These are phyloP conservation scores for Fusarium nematophilum DNA, from an alignment of 2,329 filamentous ascomycete species.

Conservation along the genomic window DNA sequence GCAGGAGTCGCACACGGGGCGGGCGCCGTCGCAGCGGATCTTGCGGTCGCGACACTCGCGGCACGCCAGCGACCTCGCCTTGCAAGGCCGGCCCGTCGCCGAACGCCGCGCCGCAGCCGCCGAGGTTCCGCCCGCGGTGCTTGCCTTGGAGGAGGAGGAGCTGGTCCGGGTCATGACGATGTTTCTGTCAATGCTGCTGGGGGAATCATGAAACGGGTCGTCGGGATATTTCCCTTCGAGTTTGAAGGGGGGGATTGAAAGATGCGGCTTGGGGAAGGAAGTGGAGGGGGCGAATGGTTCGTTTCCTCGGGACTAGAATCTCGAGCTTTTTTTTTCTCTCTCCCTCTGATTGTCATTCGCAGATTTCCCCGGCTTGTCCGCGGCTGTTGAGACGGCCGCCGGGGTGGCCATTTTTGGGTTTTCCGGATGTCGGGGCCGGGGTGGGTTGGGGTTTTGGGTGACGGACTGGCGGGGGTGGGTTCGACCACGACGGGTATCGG, in stretches of 20 bases:
- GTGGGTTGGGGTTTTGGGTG: conserved; percentile 5
- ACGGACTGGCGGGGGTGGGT: not conserved
- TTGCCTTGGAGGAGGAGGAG: conserved; percentile 26
- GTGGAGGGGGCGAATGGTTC: too few relatives aligned
- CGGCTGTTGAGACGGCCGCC: conserved; percentile 33
- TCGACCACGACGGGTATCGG: conserved; percentile 28
- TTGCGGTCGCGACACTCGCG: conserved; percentile 46
- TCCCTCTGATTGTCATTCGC: conserved; percentile 4
- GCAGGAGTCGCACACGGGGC: conserved; percentile 44
- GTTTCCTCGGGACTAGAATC: not conserved
- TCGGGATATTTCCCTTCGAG: not conserved
- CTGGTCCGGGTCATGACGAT: conserved; percentile 11
- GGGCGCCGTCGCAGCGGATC: conserved; percentile 44
- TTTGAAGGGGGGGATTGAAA: not conserved
- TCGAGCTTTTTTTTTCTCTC: conserved; percentile 1
- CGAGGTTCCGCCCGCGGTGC: conserved; percentile 25
- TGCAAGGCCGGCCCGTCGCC: conserved; percentile 38
- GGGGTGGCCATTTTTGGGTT: conserved; percentile 35
- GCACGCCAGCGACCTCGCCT: conserved; percentile 43
- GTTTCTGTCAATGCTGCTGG: not conserved
- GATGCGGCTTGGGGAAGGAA: not conserved
- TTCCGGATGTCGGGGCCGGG: conserved; percentile 36
- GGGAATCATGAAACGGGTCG: not conserved
- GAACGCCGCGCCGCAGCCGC: conserved; percentile 33
- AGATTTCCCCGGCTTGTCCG: not conserved